A percentile compares a stretch with the other conserved stretches of the same genome.
These are phyloP conservation scores for Aspergillus pseudonomiae DNA, from an alignment of 2,329 filamentous ascomycete species.

Conservation along the genomic window DNA sequence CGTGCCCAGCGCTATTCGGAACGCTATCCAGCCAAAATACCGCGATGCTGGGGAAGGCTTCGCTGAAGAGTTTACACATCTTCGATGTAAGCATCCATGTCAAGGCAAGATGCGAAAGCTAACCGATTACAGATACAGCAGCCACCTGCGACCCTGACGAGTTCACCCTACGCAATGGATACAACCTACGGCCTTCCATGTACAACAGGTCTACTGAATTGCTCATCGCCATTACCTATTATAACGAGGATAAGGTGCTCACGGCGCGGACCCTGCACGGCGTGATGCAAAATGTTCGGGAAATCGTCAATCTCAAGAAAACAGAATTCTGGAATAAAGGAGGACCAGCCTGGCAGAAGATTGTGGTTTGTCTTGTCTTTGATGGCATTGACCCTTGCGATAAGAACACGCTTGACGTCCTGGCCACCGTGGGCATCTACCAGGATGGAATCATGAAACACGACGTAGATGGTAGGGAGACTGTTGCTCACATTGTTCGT, in stretches of 20 bases:
- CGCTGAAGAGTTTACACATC: constrained; percentile 88
- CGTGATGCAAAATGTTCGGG: constrained; percentile 98
- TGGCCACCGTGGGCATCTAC: constrained; percentile 93
- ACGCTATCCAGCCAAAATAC: constrained; percentile 91
- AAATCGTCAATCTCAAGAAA: constrained; percentile 98
- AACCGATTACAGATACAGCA: constrained; percentile 67
- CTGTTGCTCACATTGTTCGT: constrained; percentile 80
- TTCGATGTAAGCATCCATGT: constrained; percentile 67
- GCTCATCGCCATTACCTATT: constrained; percentile 96
- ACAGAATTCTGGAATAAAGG: constrained; percentile 99
- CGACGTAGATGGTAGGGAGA: constrained; percentile 96
- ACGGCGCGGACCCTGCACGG: constrained; percentile 90
- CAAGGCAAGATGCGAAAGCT: not conserved
- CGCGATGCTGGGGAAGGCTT: constrained; percentile 83
- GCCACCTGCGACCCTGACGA: constrained; percentile 98
- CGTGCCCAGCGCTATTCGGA: constrained; percentile 94
- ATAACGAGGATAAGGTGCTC: constrained; percentile 97
- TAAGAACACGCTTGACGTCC: constrained; percentile 89
- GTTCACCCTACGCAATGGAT: constrained; percentile 97
- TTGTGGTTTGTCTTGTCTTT: constrained; percentile 94
- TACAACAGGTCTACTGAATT: constrained; percentile 98
- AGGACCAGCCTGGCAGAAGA: constrained; percentile 98
- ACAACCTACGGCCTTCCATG: constrained; percentile 96
- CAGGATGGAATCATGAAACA: constrained; percentile 99
- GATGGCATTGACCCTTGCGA: constrained; percentile 98